phyloP scores from a whole-genome alignment of 2,329 filamentous ascomycete genomes.

The Lizonia empirigonia region DNA sequence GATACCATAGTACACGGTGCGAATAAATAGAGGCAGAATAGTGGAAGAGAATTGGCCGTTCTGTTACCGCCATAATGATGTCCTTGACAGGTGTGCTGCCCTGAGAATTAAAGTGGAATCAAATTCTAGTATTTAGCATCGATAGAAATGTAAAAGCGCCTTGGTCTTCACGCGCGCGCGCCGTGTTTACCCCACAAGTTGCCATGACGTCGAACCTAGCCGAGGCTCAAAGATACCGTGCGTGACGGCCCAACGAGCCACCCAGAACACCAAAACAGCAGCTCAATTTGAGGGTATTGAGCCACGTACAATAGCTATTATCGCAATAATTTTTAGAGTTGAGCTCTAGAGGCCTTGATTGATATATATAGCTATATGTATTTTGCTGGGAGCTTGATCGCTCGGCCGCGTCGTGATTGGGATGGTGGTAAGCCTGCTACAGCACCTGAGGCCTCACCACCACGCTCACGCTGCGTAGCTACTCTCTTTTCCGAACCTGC shows the following conservation, averaged over 20 bases:
- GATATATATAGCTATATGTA: no score
- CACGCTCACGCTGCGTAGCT: no score
- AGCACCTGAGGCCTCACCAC: no score
- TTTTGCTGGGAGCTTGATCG: no score
- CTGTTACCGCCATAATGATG: constrained; percentile 27
- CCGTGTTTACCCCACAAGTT: constrained; percentile 16
- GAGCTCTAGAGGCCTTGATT: no score
- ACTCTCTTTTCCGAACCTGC: no score
- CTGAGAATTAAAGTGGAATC: neutral
- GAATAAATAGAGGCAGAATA: constrained; percentile 71
- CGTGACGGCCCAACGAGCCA: neutral
- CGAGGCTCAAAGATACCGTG: constrained; percentile 15
- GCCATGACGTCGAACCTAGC: constrained; percentile 12
- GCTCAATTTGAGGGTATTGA: no score
- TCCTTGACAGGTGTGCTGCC: neutral
- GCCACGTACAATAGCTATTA: no score
- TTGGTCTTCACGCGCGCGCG: neutral
- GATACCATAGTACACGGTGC: constrained; percentile 68
- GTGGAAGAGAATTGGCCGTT: constrained; percentile 67
- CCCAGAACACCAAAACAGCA: no score
- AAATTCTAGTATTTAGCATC: neutral
- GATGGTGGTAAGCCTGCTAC: no score
- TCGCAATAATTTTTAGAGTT: no score
- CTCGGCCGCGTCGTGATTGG: no score
- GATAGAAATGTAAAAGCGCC: neutral